A percentile compares a stretch with the other conserved stretches of the same genome.
Conservation (phyloP, 805 yeast species). For the Cyberlindnera veronae region DNA sequence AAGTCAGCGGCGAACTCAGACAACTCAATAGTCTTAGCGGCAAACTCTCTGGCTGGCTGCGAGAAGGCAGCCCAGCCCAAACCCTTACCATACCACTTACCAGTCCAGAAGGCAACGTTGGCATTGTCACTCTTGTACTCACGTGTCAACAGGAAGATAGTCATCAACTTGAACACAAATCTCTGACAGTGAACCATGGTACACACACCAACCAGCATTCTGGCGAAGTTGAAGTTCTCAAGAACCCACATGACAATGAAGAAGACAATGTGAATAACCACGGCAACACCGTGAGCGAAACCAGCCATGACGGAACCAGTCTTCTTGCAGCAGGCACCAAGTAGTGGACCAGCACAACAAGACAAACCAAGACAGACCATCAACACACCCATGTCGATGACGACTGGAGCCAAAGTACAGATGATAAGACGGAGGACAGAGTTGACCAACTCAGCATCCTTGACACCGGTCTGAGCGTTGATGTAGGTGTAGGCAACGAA, state of each 20-base stretch:
- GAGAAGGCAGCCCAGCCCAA: slow-evolving; percentile 92
- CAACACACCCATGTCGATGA: slow-evolving; percentile 80
- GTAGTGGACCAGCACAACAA: slow-evolving; percentile 96
- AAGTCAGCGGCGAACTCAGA: slow-evolving; percentile 97
- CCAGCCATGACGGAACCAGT: slow-evolving; percentile 95
- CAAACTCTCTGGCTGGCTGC: slow-evolving; percentile 93
- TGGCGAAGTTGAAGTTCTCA: slow-evolving; percentile 86
- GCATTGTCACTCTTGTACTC: slow-evolving; percentile 95
- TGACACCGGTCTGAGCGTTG: slow-evolving; percentile 85
- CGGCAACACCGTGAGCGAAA: slow-evolving; percentile 93
- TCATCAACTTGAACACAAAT: slow-evolving; percentile 78
- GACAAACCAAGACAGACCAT: slow-evolving; percentile 75
- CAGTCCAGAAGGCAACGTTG: slow-evolving; percentile 99
- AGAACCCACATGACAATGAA: slow-evolving; percentile 96
- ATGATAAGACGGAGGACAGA: slow-evolving; percentile 68
- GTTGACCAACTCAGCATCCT: slow-evolving; percentile 51
- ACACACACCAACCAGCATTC: slow-evolving; percentile 81
- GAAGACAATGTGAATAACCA: slow-evolving; percentile 78
- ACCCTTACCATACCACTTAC: slow-evolving; percentile 97
- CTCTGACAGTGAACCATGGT: slow-evolving; percentile 87
- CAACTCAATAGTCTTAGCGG: slow-evolving; percentile 89
- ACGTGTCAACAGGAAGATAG: slow-evolving; percentile 77
- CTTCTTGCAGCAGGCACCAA: slow-evolving; percentile 93
- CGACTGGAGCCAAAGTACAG: slow-evolving; percentile 90
- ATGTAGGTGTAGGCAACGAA: slow-evolving; percentile 77